Conservation (phyloP, 176 grass and related monocot species). For the bread wheat (Triticum aestivum) region IWGSC_CS_RefSeq_v2.1 NC_057812.1:476428902-476429401, state of each 20-base stretch:
- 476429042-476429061: neutral
- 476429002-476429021: neutral
- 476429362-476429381: neutral
- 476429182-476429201: neutral
- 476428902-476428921: neutral
- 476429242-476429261: too few relatives aligned
- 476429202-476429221: neutral
- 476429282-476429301: neutral
- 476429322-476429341: neutral
- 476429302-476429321: neutral
- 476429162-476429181: neutral
- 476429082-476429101: too few relatives aligned
- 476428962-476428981: neutral
- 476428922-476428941: neutral
- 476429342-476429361: conserved; percentile 8
- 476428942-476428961: neutral
- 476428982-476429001: neutral
- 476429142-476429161: neutral
- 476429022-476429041: neutral
- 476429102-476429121: too few relatives aligned
- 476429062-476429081: neutral
- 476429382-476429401: conserved; percentile 10
- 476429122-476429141: too few relatives aligned
- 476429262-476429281: too few relatives aligned
- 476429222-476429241: too few relatives aligned